phyloP scores from a whole-genome alignment of 2,329 filamentous ascomycete species.

The Nannizziopsis barbatae region DNA sequence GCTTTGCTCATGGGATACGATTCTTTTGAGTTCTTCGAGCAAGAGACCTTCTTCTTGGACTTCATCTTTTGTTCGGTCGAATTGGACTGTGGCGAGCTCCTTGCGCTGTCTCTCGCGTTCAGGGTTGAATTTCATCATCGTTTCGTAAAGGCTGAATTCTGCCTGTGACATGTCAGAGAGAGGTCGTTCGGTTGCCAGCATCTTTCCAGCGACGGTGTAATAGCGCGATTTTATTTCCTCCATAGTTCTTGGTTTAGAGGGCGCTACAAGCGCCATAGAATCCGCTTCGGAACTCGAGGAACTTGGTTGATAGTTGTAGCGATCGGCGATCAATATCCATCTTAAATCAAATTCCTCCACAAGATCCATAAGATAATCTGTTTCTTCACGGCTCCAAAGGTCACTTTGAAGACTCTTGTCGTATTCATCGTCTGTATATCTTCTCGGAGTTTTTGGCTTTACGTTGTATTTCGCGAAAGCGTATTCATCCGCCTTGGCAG shows the following conservation, averaged over 20 bases:
- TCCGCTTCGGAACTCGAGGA: conserved; percentile 20
- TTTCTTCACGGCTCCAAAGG: conserved; percentile 87
- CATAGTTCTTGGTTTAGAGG: conserved; percentile 52
- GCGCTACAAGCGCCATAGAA: conserved; percentile 43
- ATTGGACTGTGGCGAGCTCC: conserved; percentile 66
- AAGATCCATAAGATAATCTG: conserved; percentile 72
- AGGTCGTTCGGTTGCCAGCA: conserved; percentile 70
- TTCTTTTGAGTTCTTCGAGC: conserved; percentile 81
- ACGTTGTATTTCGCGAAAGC: conserved; percentile 82
- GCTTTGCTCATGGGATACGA: conserved; percentile 71
- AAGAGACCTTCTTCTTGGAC: conserved; percentile 84
- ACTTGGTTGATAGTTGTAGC: conserved; percentile 58
- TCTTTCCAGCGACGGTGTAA: conserved; percentile 72
- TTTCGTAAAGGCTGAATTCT: conserved; percentile 73
- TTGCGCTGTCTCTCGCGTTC: conserved; percentile 70
- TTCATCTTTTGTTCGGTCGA: conserved; percentile 73
- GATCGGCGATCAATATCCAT: conserved; percentile 85
- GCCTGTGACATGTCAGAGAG: conserved; percentile 75
- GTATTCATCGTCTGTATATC: conserved; percentile 81
- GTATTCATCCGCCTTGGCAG: conserved; percentile 29
- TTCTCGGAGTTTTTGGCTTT: conserved; percentile 58
- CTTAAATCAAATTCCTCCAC: conserved; percentile 71
- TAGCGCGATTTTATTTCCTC: conserved; percentile 88
- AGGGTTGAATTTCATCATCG: conserved; percentile 77
- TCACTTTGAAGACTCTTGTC: conserved; percentile 57